Conservation (phyloP, 208 protist species). For the Tritrichomonas musculus region DNA sequence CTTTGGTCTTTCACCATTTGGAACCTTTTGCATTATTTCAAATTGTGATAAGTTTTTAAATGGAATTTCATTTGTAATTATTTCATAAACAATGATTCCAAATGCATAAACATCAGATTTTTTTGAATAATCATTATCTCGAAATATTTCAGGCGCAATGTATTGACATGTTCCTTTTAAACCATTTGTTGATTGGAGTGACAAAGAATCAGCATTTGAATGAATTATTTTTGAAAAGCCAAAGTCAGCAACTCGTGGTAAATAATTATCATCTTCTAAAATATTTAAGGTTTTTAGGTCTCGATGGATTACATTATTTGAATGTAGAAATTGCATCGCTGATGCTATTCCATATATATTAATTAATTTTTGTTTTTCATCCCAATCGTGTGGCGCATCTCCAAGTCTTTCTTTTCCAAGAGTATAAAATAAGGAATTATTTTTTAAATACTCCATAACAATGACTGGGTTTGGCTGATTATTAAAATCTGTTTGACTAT, state of each 20-base stretch:
- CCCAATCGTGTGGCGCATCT: background rate
- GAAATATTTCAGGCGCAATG: slow-evolving; percentile 15
- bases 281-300: background rate
- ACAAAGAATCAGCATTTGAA: too few species aligned
- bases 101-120: slow-evolving; percentile 50
- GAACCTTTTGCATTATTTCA: background rate
- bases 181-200: too few species aligned
- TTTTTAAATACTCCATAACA: background rate
- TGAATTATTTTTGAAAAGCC: background rate
- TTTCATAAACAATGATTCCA: slow-evolving; percentile 53
- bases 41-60: background rate
- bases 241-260: background rate
- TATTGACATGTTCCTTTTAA: slow-evolving; percentile 23
- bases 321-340: background rate
- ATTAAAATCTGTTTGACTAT: too few species aligned
- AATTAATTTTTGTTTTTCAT: background rate
- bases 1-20: background rate
- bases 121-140: slow-evolving; percentile 35
- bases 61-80: slow-evolving; percentile 48
- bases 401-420: background rate
- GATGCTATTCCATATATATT: background rate
- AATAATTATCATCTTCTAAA: background rate
- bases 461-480: too few species aligned
- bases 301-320: background rate
- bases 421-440: background rate